Evolutionary conservation across 768 basidiomycete species (phyloP).

Genomic region (Boletus tylopilopsis): DNA sequence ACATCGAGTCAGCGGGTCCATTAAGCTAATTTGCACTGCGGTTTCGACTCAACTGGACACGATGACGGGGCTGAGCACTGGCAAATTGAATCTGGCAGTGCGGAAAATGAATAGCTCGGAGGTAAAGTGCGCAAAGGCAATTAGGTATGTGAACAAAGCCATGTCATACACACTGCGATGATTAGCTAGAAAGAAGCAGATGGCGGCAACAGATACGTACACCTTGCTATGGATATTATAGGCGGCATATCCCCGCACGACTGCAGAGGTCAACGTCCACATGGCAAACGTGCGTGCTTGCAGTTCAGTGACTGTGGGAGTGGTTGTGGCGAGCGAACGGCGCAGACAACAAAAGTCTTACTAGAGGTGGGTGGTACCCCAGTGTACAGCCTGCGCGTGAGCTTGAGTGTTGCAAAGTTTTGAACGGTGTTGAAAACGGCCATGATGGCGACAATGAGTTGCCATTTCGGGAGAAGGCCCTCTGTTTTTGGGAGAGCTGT

Average conservation of each 20-base stretch:
- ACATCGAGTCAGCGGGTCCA: conserved; percentile 9
- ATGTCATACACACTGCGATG: conserved; percentile 81
- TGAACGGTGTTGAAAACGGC: conserved; percentile 86
- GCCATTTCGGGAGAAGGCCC: conserved; percentile 85
- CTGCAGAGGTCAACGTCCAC: conserved; percentile 86
- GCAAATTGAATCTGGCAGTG: conserved; percentile 58
- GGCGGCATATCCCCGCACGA: conserved; percentile 83
- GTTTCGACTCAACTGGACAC: conserved; percentile 68
- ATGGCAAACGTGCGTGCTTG: conserved; percentile 87
- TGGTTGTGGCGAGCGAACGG: not conserved
- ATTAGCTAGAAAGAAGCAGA: conserved; percentile 6
- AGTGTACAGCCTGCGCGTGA: conserved; percentile 77
- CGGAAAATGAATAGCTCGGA: conserved; percentile 83
- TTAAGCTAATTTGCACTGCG: conserved; percentile 29
- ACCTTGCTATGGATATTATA: conserved; percentile 81
- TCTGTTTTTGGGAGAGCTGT: conserved; percentile 60
- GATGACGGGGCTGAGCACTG: conserved; percentile 69
- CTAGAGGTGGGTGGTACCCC: conserved; percentile 38
- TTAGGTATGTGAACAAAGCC: conserved; percentile 80
- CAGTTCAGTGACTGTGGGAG: conserved; percentile 67
- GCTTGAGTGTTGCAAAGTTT: conserved; percentile 71
- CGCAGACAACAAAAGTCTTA: conserved; percentile 12
- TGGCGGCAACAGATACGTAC: conserved; percentile 41
- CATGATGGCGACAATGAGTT: conserved; percentile 71
- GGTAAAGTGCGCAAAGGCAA: conserved; percentile 87